Evolutionary conservation across 2,329 filamentous ascomycete species (phyloP), one percentile per base, ranked within the genome.

Genomic region (Neospermospora avenae): DNA sequence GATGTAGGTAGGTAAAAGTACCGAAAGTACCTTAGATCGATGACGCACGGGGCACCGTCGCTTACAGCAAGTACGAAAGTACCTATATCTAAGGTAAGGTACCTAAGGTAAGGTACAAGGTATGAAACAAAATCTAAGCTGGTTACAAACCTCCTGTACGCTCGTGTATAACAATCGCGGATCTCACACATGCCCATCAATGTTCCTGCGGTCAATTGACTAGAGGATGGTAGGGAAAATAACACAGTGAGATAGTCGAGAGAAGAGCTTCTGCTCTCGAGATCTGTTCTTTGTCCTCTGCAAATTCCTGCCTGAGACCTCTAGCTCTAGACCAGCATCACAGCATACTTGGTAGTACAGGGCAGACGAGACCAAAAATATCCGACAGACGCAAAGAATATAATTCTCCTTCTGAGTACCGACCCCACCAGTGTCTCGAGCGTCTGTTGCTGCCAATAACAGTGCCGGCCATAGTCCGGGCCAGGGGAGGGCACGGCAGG

Each of bases 361-460:
- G 2, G 13, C 35, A 31, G 20, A 35, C 41, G 39, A 54, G 51
- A 41, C 39, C 25, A 16, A 34, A 54, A 41, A 7, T 16, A 22
- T 45, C 44, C 37, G 35, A 55, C 41, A 53, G 25, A 44, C 44
- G 42, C 52, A 60, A 55, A 55, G 51, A 51, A 51, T 51, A 35
- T 51, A 51, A 60, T 60, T 60, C 44, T 60, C 52, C 58, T 42
- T 56, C 20, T 5, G 35, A n/a, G 20, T 31, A 49, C 28, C 6
- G 28, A 31, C 2, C 11, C 20, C 18, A 31, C 46, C 13, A 14
- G n/a, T 51, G 28, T 46, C 25, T 39, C 39, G 53, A 35, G 48
- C 48, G 54, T 53, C 25, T 45, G 28, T 18, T 25, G 53, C 49
- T 53, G 49, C 45, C 35, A 49, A 46, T 31, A 31, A 31, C 6